A percentile compares a stretch with the other conserved stretches of the same genome.
Evolutionary conservation across 768 basidiomycete genomes (phyloP).

Genomic region (Russula lepida): DNA sequence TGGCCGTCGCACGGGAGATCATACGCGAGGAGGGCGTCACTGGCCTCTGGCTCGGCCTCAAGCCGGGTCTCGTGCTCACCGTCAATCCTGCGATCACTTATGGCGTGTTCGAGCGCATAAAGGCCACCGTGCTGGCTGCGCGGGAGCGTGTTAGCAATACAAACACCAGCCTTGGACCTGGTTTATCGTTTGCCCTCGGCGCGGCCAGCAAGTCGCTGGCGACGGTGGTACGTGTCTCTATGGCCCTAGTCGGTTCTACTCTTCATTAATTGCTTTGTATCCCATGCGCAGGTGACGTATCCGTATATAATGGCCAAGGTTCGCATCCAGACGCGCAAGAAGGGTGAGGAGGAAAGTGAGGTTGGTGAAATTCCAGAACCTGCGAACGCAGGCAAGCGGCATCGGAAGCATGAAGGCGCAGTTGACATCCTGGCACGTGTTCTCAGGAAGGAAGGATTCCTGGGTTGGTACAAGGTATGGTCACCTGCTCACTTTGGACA

Average conservation of each 20-base stretch:
- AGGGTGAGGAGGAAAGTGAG: constrained; percentile 42
- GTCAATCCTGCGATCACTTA: constrained; percentile 98
- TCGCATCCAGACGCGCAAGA: constrained; percentile 78
- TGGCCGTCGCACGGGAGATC: constrained; percentile 77
- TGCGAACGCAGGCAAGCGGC: constrained; percentile 31
- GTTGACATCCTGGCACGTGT: constrained; percentile 66
- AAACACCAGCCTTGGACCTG: constrained; percentile 61
- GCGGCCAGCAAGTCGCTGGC: constrained; percentile 92
- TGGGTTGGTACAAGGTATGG: constrained; percentile 92
- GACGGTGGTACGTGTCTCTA: constrained; percentile 61
- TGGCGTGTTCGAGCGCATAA: constrained; percentile 88
- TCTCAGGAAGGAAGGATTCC: constrained; percentile 65
- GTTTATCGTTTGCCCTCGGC: constrained; percentile 76
- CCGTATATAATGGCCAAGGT: constrained; percentile 98
- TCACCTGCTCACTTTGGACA: neutral
- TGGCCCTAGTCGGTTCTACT: neutral
- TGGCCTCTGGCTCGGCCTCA: constrained; percentile 89
- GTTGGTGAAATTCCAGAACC: constrained; percentile 30
- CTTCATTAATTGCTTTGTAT: neutral
- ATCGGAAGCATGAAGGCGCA: constrained; percentile 55
- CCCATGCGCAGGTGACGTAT: constrained; percentile 65
- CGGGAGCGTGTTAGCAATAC: constrained; percentile 34
- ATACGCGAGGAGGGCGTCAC: constrained; percentile 79
- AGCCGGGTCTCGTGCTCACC: constrained; percentile 89
- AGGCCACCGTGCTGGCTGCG: constrained; percentile 58